Evolutionary conservation across 495 filamentous ascomycete genomes (phyloP).

Genomic region (Xylaria acuta): DNA sequence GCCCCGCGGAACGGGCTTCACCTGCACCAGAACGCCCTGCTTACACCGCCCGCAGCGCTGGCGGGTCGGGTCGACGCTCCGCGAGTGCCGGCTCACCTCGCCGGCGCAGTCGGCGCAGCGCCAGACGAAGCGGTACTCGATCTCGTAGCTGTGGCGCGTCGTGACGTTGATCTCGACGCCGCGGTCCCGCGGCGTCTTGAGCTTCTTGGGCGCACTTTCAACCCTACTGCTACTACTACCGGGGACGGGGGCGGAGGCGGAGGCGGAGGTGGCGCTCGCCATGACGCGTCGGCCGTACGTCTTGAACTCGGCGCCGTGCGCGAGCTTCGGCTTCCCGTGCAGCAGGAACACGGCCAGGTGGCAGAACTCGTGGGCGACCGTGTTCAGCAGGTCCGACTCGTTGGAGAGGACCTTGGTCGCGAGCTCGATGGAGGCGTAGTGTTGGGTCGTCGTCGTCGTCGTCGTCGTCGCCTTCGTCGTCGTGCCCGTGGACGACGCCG

Average conservation of each 20-base stretch:
- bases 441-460: slow-evolving; percentile 46
- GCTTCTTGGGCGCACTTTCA: not conserved
- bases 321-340: slow-evolving; percentile 66
- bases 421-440: slow-evolving; percentile 84
- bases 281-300: slow-evolving; percentile 58
- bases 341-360: slow-evolving; percentile 91
- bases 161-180: slow-evolving; percentile 69
- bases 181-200: slow-evolving; percentile 15
- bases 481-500: not conserved
- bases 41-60: slow-evolving; percentile 76
- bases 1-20: slow-evolving; percentile 74
- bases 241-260: slow-evolving; percentile 50
- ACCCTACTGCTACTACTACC: slow-evolving; percentile 35
- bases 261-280: too few relatives aligned
- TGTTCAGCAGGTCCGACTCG: slow-evolving; percentile 79
- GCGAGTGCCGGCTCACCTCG: slow-evolving; percentile 80
- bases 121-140: slow-evolving; percentile 92
- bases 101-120: slow-evolving; percentile 69
- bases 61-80: slow-evolving; percentile 72
- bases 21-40: slow-evolving; percentile 71
- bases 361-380: slow-evolving; percentile 93
- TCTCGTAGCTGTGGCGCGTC: slow-evolving; percentile 85
- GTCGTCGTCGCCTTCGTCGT: slow-evolving; percentile 19
- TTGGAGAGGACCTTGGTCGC: slow-evolving; percentile 84
- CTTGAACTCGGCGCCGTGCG: slow-evolving; percentile 88